A percentile compares a stretch with the other conserved stretches of the same genome.
Conservation (phyloP, 306 rosid genomes). For the Abrus pulchellus region DNA sequence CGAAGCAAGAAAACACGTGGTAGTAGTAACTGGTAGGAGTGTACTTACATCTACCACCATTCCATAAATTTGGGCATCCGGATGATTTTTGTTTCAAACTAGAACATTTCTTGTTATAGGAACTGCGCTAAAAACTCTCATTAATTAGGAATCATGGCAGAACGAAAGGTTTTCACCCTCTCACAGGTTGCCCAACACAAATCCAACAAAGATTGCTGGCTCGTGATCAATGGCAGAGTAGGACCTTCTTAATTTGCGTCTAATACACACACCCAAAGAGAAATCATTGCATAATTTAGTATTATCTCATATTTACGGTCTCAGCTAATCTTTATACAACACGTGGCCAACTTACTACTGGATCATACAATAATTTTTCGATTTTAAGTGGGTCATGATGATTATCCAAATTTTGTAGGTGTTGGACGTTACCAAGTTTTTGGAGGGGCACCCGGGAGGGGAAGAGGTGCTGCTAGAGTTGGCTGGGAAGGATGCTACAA, state of each 20-base stretch:
- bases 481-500: slow-evolving; percentile 70
- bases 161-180: slow-evolving; percentile 51
- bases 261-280: background rate
- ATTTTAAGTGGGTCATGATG: background rate
- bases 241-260: slow-evolving; percentile 4
- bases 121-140: background rate
- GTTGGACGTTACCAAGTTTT: slow-evolving; percentile 64
- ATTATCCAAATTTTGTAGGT: slow-evolving; percentile 52
- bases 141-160: slow-evolving; percentile 50
- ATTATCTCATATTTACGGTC: too few relatives aligned
- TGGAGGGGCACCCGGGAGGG: slow-evolving; percentile 76
- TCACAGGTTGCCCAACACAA: slow-evolving; percentile 72
- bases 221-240: slow-evolving; percentile 73
- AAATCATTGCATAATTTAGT: background rate
- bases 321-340: too few relatives aligned
- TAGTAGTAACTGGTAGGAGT: background rate
- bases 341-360: too few relatives aligned
- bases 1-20: slow-evolving; percentile 25
- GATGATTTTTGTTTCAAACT: background rate
- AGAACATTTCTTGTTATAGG: background rate
- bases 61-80: slow-evolving; percentile 29
- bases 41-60: slow-evolving; percentile 7
- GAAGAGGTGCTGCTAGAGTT: slow-evolving; percentile 63
- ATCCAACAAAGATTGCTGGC: slow-evolving; percentile 63
- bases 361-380: too few relatives aligned